Evolutionary conservation across 2,329 filamentous ascomycete genomes (phyloP).

Genomic region (Cladophialophora exuberans): DNA sequence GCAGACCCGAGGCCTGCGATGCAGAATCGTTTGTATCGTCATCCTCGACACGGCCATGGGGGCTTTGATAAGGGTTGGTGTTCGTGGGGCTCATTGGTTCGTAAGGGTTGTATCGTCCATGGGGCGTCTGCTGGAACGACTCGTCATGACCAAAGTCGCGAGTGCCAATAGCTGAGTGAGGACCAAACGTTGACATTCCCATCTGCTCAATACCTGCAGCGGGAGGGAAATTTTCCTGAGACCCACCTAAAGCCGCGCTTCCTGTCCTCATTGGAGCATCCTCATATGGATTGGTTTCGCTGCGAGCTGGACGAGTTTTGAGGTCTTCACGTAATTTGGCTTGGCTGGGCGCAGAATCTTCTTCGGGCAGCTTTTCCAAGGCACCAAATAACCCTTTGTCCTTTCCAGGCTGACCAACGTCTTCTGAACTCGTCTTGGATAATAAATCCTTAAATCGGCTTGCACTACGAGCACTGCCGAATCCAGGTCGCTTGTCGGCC

Average conservation of each 20-base stretch:
- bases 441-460: constrained; percentile 87
- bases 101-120: constrained; percentile 53
- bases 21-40: constrained; percentile 54
- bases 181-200: constrained; percentile 64
- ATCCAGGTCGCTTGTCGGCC: constrained; percentile 69
- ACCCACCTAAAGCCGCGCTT: constrained; percentile 72
- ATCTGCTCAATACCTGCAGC: constrained; percentile 55
- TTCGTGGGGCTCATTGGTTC: constrained; percentile 88
- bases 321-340: constrained; percentile 56
- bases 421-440: constrained; percentile 74
- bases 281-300: constrained; percentile 52
- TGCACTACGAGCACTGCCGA: constrained; percentile 70
- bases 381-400: constrained; percentile 59
- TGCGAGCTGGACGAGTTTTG: constrained; percentile 52
- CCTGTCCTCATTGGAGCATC: constrained; percentile 57
- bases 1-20: constrained; percentile 46
- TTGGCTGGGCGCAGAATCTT: constrained; percentile 49
- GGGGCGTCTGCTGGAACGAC: constrained; percentile 59
- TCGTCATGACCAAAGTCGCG: constrained; percentile 63
- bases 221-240: constrained; percentile 68
- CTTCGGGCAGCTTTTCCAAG: constrained; percentile 58
- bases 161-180: constrained; percentile 62
- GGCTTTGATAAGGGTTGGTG: constrained; percentile 95
- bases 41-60: constrained; percentile 70
- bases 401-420: constrained; percentile 55